Conservation (phyloP, 331 rosid species). For the Pyrus hybrid region DNA sequence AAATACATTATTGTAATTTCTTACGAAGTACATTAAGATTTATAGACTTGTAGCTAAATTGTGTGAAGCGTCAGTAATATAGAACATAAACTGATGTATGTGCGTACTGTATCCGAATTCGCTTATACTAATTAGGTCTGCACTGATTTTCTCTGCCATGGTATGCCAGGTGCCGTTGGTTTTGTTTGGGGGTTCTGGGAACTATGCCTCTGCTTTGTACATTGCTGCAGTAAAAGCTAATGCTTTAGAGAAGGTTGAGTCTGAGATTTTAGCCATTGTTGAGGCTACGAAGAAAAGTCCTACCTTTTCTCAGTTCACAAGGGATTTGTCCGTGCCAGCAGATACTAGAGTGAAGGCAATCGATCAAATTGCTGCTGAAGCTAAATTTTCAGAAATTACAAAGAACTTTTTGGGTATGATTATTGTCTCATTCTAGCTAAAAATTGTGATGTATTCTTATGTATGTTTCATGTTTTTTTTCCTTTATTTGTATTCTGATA, state of each 20-base stretch:
- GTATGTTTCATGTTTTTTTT: too few species aligned
- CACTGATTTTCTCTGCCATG: conserved; percentile 3
- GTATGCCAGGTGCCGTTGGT: conserved; percentile 63
- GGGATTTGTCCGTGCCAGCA: conserved; percentile 52
- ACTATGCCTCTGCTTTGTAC: conserved; percentile 89
- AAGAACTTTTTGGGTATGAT: conserved; percentile 71
- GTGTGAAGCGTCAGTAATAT: background rate
- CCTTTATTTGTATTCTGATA: background rate
- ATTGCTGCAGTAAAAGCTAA: conserved; percentile 62
- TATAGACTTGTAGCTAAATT: background rate
- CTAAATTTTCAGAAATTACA: conserved; percentile 62
- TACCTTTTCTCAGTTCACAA: conserved; percentile 43
- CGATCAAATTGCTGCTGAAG: conserved; percentile 36
- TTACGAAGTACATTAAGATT: background rate
- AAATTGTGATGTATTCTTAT: background rate
- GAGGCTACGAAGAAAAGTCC: conserved; percentile 51
- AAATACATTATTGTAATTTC: too few species aligned
- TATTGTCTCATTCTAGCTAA: background rate
- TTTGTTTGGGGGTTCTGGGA: conserved; percentile 85
- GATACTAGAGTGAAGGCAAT: conserved; percentile 48
- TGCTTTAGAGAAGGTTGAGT: conserved; percentile 63
- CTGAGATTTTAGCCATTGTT: conserved; percentile 54
- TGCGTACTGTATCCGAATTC: background rate
- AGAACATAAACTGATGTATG: background rate
- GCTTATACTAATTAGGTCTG: background rate